A percentile compares a stretch with the other conserved stretches of the same genome.
phyloP scores from a whole-genome alignment of 1,139 yeast genomes.

The Meyerozyma guilliermondii region DNA sequence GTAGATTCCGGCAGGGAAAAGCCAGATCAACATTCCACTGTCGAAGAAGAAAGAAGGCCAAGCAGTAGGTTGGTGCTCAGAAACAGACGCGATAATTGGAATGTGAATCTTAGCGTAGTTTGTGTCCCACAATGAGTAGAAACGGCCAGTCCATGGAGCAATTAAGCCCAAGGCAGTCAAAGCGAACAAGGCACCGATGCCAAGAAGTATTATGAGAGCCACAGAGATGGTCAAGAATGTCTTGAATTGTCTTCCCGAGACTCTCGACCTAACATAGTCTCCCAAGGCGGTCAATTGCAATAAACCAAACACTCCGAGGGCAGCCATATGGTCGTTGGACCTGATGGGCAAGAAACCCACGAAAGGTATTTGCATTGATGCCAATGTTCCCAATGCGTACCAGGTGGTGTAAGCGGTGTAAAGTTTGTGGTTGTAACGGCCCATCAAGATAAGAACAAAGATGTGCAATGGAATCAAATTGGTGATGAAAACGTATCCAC shows the following conservation, averaged over 20 bases:
- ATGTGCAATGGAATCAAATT: conserved; percentile 96
- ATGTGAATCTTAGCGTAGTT: conserved; percentile 96
- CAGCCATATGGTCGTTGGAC: conserved; percentile 98
- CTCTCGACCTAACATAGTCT: conserved; percentile 69
- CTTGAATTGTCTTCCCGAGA: conserved; percentile 72
- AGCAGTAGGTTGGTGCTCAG: conserved; percentile 99
- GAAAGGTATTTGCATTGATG: conserved; percentile 98
- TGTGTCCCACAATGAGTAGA: conserved; percentile 97
- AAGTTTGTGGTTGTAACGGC: conserved; percentile 77
- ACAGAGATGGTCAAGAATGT: conserved; percentile 63
- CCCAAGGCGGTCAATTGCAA: conserved; percentile 88
- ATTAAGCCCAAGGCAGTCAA: conserved; percentile 89
- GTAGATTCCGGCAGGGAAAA: conserved; percentile 97
- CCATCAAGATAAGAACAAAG: conserved; percentile 87
- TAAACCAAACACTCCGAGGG: conserved; percentile 94
- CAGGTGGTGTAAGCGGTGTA: conserved; percentile 94
- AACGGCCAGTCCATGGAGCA: conserved; percentile 99
- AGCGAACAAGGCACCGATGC: conserved; percentile 66
- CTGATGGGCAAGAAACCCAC: conserved; percentile 96
- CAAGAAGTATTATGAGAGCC: conserved; percentile 49
- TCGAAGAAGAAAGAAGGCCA: conserved; percentile 99
- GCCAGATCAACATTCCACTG: conserved; percentile 88
- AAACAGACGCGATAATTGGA: conserved; percentile 97
- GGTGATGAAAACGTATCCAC: conserved; percentile 98
- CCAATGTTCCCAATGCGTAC: conserved; percentile 94